A percentile compares a stretch with the other conserved stretches of the same genome.
Conservation (phyloP, 129 eudicot genomes). For the sunflower (Helianthus annuus) region HanXRQr2.0-SUNRISE NC_035447.2:64196837-64197336, state of each 20-base stretch:
- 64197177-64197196: slow-evolving; percentile 44
- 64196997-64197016: no score
- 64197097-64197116: slow-evolving; percentile 21
- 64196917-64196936: no score
- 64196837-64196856: no score
- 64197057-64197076: background rate
- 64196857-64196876: no score
- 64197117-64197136: slow-evolving; percentile 15
- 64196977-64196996: no score
- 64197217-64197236: slow-evolving; percentile 19
- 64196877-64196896: no score
- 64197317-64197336: slow-evolving; percentile 39
- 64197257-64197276: slow-evolving; percentile 48
- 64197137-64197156: slow-evolving; percentile 29
- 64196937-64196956: no score
- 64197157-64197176: slow-evolving; percentile 43
- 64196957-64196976: no score
- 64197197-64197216: slow-evolving; percentile 14
- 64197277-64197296: slow-evolving; percentile 48
- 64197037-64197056: background rate
- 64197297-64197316: slow-evolving; percentile 48
- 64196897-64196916: no score
- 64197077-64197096: slow-evolving; percentile 11
- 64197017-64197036: no score
- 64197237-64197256: slow-evolving; percentile 33